Evolutionary conservation across 495 filamentous ascomycete genomes (phyloP).

Genomic region (Echria macrotheca): DNA sequence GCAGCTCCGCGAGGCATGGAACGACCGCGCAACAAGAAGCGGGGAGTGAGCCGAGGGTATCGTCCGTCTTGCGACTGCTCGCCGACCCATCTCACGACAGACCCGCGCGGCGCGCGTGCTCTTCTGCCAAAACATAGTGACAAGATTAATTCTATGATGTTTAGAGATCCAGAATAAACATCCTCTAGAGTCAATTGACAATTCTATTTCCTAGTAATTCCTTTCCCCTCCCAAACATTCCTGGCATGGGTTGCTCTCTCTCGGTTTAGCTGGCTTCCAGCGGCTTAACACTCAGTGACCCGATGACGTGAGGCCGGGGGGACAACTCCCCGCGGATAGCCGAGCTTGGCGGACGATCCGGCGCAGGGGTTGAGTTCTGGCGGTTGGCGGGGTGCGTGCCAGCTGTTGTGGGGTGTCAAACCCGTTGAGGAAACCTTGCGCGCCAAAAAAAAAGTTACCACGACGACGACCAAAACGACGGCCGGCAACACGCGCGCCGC

Average conservation of each 20-base stretch:
- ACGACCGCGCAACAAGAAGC: conserved; percentile 29
- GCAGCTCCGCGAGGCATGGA: conserved; percentile 56
- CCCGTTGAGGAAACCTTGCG: conserved; percentile 25
- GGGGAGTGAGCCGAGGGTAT: neutral
- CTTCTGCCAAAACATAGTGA: conserved; percentile 46
- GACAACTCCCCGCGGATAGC: conserved; percentile 28
- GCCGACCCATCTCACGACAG: too few species aligned
- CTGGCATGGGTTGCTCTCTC: too few species aligned
- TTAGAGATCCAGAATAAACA: conserved; percentile 8
- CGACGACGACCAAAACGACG: too few species aligned
- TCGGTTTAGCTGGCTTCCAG: conserved; percentile 20
- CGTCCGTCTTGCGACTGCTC: too few species aligned
- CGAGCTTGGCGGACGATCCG: conserved; percentile 12
- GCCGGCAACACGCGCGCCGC: neutral
- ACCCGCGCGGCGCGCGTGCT: conserved; percentile 38
- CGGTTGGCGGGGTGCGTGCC: neutral
- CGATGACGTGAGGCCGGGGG: conserved; percentile 29
- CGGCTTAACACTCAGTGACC: conserved; percentile 27
- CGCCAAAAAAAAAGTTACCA: neutral
- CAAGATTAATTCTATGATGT: too few species aligned
- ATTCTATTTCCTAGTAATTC: too few species aligned
- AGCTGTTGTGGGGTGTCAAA: conserved; percentile 10
- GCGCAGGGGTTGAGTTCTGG: conserved; percentile 3
- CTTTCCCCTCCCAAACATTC: too few species aligned
- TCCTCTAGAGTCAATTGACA: conserved; percentile 19